Conservation (phyloP, 805 yeast genomes). For the Schwanniomyces polymorphus region DNA sequence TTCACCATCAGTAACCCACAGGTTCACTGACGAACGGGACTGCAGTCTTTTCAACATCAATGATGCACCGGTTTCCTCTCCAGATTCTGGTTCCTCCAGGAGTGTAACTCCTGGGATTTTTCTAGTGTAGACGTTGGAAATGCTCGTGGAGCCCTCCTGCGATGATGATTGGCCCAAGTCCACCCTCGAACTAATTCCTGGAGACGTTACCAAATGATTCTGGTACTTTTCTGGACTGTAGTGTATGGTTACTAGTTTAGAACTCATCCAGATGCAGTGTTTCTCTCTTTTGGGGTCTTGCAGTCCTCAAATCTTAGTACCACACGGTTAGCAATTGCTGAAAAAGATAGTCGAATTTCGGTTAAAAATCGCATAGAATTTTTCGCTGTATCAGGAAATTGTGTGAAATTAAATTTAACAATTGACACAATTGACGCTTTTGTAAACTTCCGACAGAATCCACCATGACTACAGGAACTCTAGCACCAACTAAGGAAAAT, state of each 20-base stretch:
- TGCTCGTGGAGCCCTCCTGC: neutral
- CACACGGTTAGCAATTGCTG: neutral
- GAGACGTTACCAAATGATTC: neutral
- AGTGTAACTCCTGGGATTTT: neutral
- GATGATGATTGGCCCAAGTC: neutral
- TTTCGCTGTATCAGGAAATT: neutral
- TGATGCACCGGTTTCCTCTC: neutral
- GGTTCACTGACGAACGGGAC: conserved; percentile 1
- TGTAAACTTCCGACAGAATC: neutral
- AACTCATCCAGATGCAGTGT: neutral
- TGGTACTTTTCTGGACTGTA: conserved; percentile 9
- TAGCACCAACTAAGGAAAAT: conserved; percentile 20
- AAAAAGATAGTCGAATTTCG: neutral
- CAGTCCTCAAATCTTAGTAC: neutral
- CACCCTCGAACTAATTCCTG: neutral
- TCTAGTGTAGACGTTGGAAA: neutral
- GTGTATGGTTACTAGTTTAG: conserved; percentile 9
- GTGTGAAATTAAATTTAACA: neutral
- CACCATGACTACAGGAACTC: conserved; percentile 31
- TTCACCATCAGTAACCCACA: neutral
- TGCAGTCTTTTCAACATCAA: neutral
- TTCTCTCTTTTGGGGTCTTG: neutral
- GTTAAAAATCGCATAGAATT: conserved; percentile 1
- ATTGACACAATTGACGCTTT: neutral
- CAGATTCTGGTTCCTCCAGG: neutral